Evolutionary conservation across 2,329 filamentous ascomycete genomes (phyloP).

Genomic region (Fusarium redolens): DNA sequence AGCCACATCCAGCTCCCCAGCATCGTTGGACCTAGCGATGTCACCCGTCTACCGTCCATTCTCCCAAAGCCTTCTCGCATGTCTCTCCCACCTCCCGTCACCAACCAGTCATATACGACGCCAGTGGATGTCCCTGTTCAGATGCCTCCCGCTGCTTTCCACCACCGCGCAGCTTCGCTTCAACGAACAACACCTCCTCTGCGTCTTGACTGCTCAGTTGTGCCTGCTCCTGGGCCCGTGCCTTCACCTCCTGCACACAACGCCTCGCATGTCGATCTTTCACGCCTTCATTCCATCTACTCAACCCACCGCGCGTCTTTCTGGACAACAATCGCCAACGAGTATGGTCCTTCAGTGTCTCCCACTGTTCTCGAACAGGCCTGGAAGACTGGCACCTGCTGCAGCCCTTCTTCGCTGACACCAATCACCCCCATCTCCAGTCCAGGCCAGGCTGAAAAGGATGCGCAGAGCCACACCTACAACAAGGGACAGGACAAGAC

Average conservation of each 20-base stretch:
- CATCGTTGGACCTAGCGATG: constrained; percentile 58
- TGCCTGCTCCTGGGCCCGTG: constrained; percentile 54
- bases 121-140: constrained; percentile 60
- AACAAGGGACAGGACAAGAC: constrained; percentile 63
- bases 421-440: constrained; percentile 67
- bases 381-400: constrained; percentile 66
- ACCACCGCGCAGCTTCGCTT: constrained; percentile 47
- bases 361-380: constrained; percentile 75
- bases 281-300: constrained; percentile 77
- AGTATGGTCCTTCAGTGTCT: constrained; percentile 74
- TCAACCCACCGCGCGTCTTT: constrained; percentile 76
- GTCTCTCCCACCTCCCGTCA: constrained; percentile 54
- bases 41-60: constrained; percentile 68
- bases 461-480: constrained; percentile 48
- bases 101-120: constrained; percentile 55
- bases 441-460: constrained; percentile 59
- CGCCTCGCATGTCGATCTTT: constrained; percentile 67
- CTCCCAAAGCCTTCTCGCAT: constrained; percentile 72
- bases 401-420: constrained; percentile 53
- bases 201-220: constrained; percentile 69
- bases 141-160: constrained; percentile 55
- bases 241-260: constrained; percentile 49
- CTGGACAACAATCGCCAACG: constrained; percentile 77
- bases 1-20: constrained; percentile 63
- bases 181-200: constrained; percentile 59